Conservation (phyloP, 2,329 filamentous ascomycete species). For the Didymella keratinophila region DNA sequence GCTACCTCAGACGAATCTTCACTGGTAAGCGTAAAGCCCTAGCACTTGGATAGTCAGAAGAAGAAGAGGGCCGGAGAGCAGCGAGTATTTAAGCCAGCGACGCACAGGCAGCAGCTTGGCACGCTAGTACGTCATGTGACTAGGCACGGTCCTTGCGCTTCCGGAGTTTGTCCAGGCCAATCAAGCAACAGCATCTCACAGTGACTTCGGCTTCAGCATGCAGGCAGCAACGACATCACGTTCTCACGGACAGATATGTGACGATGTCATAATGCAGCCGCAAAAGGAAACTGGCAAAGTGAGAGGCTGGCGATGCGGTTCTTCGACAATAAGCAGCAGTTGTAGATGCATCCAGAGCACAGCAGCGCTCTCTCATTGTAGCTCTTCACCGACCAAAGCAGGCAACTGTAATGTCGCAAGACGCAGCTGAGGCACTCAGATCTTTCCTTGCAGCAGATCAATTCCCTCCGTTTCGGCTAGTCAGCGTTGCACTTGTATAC, state of each 20-base stretch:
- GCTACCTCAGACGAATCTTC: conserved; percentile 87
- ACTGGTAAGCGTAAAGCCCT: conserved; percentile 83
- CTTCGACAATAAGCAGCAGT: no score
- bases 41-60: conserved; percentile 52
- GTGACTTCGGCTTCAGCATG: neutral
- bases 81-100: conserved; percentile 14
- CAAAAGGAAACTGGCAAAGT: neutral
- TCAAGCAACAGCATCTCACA: neutral
- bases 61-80: conserved; percentile 13
- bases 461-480: no score
- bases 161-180: neutral
- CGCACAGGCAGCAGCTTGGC: conserved; percentile 25
- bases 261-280: neutral
- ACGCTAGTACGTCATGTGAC: conserved; percentile 33
- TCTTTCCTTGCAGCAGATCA: no score
- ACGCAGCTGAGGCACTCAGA: no score
- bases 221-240: neutral
- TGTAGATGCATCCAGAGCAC: no score
- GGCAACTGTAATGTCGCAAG: no score
- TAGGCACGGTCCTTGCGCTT: neutral
- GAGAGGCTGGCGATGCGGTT: no score
- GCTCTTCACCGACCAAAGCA: no score
- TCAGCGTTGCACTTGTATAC: no score
- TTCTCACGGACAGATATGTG: neutral
- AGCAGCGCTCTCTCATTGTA: no score